Evolutionary conservation across 2,329 filamentous ascomycete species (phyloP), one percentile per base, ranked within the genome.

Genomic region (Cryphonectria japonica): DNA sequence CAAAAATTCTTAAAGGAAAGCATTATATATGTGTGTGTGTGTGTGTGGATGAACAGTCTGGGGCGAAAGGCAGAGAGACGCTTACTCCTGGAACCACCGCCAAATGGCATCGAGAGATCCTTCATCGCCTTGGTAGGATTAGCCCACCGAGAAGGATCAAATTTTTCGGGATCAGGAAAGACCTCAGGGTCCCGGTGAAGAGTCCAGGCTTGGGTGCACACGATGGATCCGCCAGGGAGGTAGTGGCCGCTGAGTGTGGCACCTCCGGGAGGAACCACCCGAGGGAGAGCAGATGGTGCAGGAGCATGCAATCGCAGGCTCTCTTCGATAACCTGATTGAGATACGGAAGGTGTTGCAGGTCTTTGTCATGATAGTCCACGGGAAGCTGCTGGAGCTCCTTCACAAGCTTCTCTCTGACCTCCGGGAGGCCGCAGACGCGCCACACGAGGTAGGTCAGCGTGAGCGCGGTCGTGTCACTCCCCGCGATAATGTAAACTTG

Each of bases 381-480:
- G 2, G 79, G 79, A 5, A 85, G 74, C 0, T 74, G 71, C 46
- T 74, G 75, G 0, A 86, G 73, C 73, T 83, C 82, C 1, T 75
- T 70, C 0, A 81, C 74, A 0, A 86, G 76, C 7, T 70, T 73
- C 0, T 75, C 73, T 50, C 77, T 77, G 37, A 83, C 71, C 0
- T 74, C 67, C 0, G 79, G 78, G 22, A 78, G 71, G 7, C 74
- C 72, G 67, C 78, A 81, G 11, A 84, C 75, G 6, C 77, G 74
- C 81, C 82, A 87, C 7, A 83, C 74, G 0, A 85, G 75, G 69
- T 86, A 87, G 0, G 85, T 87, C 60, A 88, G 72, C 0, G 84
- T 84, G 16, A 81, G 79, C 0, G 85, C 82, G 0, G 86, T 87
- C 0, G 86, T 88, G 69, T 87, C 85, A 52, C 80, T 85, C 1